phyloP scores from a whole-genome alignment of 108 stramenopile genomes.

The Nitzschia sp. region DNA sequence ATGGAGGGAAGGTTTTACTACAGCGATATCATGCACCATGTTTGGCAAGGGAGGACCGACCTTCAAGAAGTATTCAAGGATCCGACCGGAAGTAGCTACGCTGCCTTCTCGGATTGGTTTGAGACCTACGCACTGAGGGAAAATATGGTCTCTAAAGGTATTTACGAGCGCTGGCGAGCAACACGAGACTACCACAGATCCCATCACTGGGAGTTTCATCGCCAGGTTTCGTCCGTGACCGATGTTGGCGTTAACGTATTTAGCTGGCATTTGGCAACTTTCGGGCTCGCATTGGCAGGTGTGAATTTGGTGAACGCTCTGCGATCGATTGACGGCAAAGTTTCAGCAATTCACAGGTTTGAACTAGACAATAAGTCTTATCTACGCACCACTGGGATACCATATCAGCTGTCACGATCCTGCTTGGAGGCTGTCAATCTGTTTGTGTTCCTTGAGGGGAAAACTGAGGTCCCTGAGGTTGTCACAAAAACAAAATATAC shows the following conservation, averaged over 20 bases:
- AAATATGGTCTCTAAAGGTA: background rate
- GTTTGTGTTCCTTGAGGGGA: background rate
- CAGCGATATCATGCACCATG: background rate
- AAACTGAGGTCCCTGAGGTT: background rate
- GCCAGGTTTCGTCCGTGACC: background rate
- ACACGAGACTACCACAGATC: background rate
- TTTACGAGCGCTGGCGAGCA: background rate
- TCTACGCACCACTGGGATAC: no score
- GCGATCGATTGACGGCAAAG: background rate
- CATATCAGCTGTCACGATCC: no score
- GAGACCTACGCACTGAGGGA: background rate
- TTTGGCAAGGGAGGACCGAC: background rate
- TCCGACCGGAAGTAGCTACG: background rate
- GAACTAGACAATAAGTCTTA: no score
- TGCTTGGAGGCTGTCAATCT: background rate
- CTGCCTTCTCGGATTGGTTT: slow-evolving; percentile 3
- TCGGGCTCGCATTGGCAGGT: background rate
- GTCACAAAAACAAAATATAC: background rate
- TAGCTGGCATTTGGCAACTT: background rate
- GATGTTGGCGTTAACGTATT: background rate
- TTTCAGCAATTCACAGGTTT: no score
- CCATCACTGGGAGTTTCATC: background rate
- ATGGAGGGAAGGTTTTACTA: background rate
- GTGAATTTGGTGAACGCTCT: background rate
- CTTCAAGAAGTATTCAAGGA: background rate